Evolutionary conservation across 768 basidiomycete species (phyloP).

Genomic region (Serendipita indica): DNA sequence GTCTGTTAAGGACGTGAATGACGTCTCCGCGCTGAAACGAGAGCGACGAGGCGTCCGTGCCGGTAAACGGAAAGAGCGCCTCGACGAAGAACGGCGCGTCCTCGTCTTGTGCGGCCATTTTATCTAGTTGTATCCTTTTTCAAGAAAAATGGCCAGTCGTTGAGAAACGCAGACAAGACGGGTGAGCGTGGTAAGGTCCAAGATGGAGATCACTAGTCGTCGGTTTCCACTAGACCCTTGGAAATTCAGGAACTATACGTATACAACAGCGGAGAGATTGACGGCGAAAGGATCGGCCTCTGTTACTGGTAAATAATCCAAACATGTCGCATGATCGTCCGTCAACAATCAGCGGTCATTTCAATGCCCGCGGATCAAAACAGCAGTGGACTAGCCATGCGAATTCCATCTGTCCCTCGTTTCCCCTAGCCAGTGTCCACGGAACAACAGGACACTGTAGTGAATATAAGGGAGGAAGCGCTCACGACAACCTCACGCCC

Average conservation of each 20-base stretch:
- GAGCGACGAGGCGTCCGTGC: conserved; percentile 77
- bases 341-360: neutral
- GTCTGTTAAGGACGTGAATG: conserved; percentile 82
- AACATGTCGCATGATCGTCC: neutral
- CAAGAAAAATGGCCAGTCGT: neutral
- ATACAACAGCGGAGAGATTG: neutral
- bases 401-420: conserved; percentile 49
- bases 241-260: neutral
- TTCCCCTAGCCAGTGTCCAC: conserved; percentile 67
- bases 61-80: conserved; percentile 81
- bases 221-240: too few species aligned
- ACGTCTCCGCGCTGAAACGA: conserved; percentile 78
- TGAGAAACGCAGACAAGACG: neutral
- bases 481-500: neutral
- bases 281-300: neutral
- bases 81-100: conserved; percentile 60
- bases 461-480: conserved; percentile 46
- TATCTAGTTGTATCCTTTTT: neutral
- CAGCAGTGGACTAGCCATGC: neutral
- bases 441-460: conserved; percentile 42
- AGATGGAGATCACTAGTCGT: neutral
- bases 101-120: conserved; percentile 3
- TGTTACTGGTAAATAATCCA: neutral
- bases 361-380: neutral
- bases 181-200: too few species aligned